Evolutionary conservation across 108 stramenopile species (phyloP), one percentile per base, ranked within the genome.

Genomic region (Cyclotella choctawhatcheeana): DNA sequence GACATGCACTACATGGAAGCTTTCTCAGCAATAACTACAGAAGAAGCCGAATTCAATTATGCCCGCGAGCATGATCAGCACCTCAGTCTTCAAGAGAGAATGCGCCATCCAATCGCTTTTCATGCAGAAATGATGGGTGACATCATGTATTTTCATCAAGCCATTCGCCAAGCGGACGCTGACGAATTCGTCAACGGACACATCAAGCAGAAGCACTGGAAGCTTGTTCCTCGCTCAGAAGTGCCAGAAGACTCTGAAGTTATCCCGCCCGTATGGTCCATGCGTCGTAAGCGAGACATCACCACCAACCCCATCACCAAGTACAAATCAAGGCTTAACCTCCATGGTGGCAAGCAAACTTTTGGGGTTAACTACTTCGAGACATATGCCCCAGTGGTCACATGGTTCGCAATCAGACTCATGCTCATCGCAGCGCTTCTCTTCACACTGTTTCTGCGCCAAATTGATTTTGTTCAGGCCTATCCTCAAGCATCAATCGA

Each of bases 401-500:
- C 20, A 2, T 52, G 51, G 51, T 52, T 52, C 5, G 51, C 51
- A 0, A 22, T 52, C 1, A 24, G 51, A 5, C 6, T 12, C 37
- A 40, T 40, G 37, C 8, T 40, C 8, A 12, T 12, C 12, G 8
- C 12, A 40, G 37, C 51, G 10, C 10, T 52, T 2, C n/a, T 52
- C 21, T 18, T 52, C 1, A 24, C 21, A 24, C 24, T 52, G 24
- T 52, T 22, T 10, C 22, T 52, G 10, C n/a, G 22, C 21, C 21
- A 52, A 22, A 52, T 24, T 52, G 69, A 58, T 43, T 71, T 71
- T 58, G 43, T 71, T 7, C 33, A 20, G 22, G 64, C 48, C 10
- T 65, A 65, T 65, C 64, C 64, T 12, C 64, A 65, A 48, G 64
- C 64, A n/a, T 45, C 64, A 50, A 50, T 65, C 25, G 20, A 65